These are phyloP conservation scores for Xeromyces bisporus DNA, from an alignment of 495 filamentous ascomycete species.

Conservation along the genomic window DNA sequence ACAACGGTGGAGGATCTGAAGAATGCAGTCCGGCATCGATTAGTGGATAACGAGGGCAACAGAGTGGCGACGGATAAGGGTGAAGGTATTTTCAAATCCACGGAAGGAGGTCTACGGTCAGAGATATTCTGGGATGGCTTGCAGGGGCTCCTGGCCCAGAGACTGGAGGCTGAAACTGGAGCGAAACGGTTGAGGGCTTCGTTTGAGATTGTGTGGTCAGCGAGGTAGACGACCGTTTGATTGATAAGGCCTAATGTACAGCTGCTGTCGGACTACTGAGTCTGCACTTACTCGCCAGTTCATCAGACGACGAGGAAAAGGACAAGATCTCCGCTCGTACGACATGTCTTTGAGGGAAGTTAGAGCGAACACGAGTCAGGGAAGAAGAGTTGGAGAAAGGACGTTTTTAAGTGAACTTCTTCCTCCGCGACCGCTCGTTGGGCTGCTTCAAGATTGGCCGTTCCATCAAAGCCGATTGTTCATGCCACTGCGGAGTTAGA, in stretches of 20 bases:
- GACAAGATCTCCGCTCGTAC: too few species aligned
- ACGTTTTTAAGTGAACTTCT: too few species aligned
- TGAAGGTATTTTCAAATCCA: constrained; percentile 66
- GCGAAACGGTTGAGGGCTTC: constrained; percentile 44
- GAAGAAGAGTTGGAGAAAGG: too few species aligned
- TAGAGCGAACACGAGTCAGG: too few species aligned
- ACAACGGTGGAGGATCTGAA: constrained; percentile 65
- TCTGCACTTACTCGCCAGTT: too few species aligned
- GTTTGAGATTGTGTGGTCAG: constrained; percentile 55
- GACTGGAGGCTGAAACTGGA: constrained; percentile 52
- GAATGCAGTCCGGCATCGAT: constrained; percentile 34
- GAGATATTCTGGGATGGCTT: constrained; percentile 82
- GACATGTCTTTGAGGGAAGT: too few species aligned
- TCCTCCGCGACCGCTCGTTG: constrained; percentile 47
- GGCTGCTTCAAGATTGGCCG: constrained; percentile 49
- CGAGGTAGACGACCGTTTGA: too few species aligned
- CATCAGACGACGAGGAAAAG: too few species aligned
- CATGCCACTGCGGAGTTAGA: constrained; percentile 89
- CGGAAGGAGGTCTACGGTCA: constrained; percentile 44
- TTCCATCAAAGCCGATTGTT: constrained; percentile 58
- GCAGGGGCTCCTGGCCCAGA: constrained; percentile 59
- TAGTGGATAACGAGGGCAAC: constrained; percentile 20
- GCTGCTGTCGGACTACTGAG: too few species aligned
- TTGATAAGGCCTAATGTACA: too few species aligned
- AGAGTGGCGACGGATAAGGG: constrained; percentile 45